Conservation (phyloP, 345 rosid species). For the Gossypium herbaceum region DNA sequence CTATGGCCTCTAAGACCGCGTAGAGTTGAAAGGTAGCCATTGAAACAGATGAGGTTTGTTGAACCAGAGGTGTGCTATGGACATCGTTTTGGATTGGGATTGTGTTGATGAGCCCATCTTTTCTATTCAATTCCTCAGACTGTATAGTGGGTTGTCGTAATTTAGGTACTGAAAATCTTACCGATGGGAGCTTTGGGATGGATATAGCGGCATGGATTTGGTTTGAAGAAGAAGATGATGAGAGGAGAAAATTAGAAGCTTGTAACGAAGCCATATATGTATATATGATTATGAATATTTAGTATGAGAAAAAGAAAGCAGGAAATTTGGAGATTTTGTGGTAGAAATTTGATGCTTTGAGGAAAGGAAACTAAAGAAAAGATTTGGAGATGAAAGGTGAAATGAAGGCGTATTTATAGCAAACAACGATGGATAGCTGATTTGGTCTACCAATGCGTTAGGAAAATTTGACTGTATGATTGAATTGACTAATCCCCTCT, state of each 20-base stretch:
- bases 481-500: neutral
- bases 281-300: neutral
- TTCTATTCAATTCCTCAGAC: conserved; percentile 2
- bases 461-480: too few relatives aligned
- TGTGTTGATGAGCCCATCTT: conserved; percentile 2
- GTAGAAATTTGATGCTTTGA: neutral
- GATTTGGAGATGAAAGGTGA: too few relatives aligned
- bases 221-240: neutral
- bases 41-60: neutral
- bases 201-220: too few relatives aligned
- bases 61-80: neutral
- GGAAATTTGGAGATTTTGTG: too few relatives aligned
- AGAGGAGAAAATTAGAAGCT: neutral
- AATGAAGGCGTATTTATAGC: too few relatives aligned
- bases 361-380: neutral
- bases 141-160: conserved; percentile 4
- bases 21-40: conserved; percentile 22
- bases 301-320: too few relatives aligned
- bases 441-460: too few relatives aligned
- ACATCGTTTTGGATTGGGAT: conserved; percentile 3
- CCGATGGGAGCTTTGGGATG: neutral
- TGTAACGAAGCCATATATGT: neutral
- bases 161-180: conserved; percentile 27
- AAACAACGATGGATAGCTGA: too few relatives aligned
- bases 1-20: conserved; percentile 37